Conservation (phyloP, 495 filamentous ascomycete genomes). For the Endocarpon pusillum region DNA sequence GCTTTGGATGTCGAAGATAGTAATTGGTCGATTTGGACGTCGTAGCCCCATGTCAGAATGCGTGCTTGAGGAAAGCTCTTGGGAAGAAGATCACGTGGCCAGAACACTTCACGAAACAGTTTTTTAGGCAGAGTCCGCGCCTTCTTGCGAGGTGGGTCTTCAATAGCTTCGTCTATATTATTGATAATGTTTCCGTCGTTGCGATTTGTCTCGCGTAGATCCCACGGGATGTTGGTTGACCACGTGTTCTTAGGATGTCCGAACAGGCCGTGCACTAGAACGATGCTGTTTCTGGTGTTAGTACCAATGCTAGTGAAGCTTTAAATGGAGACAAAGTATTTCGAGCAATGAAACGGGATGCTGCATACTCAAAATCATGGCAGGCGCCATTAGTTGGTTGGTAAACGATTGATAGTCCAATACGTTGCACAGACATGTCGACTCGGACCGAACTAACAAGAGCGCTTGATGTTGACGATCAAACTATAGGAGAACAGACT, state of each 20-base stretch:
- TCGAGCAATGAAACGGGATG: background rate
- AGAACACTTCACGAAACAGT: constrained; percentile 32
- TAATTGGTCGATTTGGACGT: constrained; percentile 55
- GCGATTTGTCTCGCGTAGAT: constrained; percentile 26
- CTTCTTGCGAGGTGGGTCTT: background rate
- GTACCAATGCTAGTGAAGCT: background rate
- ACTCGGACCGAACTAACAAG: too few species aligned
- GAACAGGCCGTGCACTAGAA: constrained; percentile 73
- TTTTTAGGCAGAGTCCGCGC: background rate
- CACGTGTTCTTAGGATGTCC: constrained; percentile 61
- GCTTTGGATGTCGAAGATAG: constrained; percentile 46
- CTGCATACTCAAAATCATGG: background rate
- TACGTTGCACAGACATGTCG: background rate
- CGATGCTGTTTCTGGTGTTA: constrained; percentile 21
- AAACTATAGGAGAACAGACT: too few species aligned
- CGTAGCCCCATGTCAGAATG: constrained; percentile 71
- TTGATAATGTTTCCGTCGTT: constrained; percentile 21
- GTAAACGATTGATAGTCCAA: background rate
- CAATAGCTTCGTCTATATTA: background rate
- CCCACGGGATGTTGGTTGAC: constrained; percentile 11
- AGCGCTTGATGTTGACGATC: too few species aligned
- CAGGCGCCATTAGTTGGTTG: background rate
- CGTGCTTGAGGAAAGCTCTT: constrained; percentile 33
- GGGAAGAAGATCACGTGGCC: constrained; percentile 56
- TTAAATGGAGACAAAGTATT: background rate